Evolutionary conservation across 768 basidiomycete species (phyloP).

Genomic region (Lyophyllum atratum): DNA sequence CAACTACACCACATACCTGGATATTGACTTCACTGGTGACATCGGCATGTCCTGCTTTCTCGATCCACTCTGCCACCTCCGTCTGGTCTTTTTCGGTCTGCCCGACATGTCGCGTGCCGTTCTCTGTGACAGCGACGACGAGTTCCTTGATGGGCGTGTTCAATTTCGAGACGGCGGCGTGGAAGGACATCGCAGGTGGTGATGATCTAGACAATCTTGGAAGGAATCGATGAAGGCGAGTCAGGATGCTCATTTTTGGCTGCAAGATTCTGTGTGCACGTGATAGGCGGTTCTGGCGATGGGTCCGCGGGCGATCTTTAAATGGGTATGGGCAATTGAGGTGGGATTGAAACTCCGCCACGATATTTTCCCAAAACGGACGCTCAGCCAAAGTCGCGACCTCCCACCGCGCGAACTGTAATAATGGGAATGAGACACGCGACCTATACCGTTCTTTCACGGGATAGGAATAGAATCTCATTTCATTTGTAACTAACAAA

Average conservation of each 20-base stretch:
- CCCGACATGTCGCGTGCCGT: slow-evolving; percentile 48
- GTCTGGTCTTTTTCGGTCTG: slow-evolving; percentile 60
- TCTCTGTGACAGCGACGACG: slow-evolving; percentile 47
- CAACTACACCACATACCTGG: slow-evolving; percentile 39
- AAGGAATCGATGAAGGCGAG: slow-evolving; percentile 42
- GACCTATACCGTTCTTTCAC: neutral
- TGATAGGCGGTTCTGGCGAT: slow-evolving; percentile 8
- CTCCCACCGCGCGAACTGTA: neutral
- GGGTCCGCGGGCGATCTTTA: neutral
- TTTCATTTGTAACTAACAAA: slow-evolving; percentile 1
- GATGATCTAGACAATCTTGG: slow-evolving; percentile 34
- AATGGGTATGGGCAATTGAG: neutral
- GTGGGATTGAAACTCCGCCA: neutral
- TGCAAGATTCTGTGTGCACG: slow-evolving; percentile 11
- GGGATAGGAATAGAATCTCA: neutral
- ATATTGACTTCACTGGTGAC: slow-evolving; percentile 47
- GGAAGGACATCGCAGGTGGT: slow-evolving; percentile 51
- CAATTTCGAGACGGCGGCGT: slow-evolving; percentile 49
- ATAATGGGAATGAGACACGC: neutral
- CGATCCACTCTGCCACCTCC: slow-evolving; percentile 72
- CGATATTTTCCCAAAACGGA: neutral
- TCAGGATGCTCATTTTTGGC: slow-evolving; percentile 29
- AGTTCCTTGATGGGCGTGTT: slow-evolving; percentile 54
- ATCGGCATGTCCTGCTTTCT: slow-evolving; percentile 55
- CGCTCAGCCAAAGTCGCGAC: neutral